Percentiles rank a stretch among this genome's conserved stretches.
Conservation (phyloP, 345 rosid species). For the Ricinus communis region DNA sequence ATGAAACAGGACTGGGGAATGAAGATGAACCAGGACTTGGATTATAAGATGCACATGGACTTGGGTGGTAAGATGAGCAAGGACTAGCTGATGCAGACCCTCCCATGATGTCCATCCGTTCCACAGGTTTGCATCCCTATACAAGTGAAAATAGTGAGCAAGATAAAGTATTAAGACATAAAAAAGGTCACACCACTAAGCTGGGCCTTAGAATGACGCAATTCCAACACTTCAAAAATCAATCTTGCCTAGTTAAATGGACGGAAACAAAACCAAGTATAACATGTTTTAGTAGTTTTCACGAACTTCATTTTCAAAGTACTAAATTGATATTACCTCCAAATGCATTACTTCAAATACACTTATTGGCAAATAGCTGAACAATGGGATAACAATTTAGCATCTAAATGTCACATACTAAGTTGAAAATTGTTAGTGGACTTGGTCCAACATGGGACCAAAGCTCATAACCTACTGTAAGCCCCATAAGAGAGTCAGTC, state of each 20-base stretch:
- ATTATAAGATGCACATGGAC: constrained; percentile 74
- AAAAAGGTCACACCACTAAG: too few species aligned
- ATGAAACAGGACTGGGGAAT: constrained; percentile 82
- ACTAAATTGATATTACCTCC: background rate
- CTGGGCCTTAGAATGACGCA: background rate
- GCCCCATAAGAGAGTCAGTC: background rate
- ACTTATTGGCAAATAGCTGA: background rate
- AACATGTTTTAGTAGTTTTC: background rate
- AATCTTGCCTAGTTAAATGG: background rate
- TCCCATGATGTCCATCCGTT: constrained; percentile 64
- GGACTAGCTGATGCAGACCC: constrained; percentile 81
- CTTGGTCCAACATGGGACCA: background rate
- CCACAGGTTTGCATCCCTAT: constrained; percentile 91
- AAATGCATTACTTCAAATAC: background rate
- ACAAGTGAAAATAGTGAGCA: constrained; percentile 10
- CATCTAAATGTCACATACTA: background rate
- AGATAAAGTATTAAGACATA: background rate
- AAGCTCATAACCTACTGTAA: background rate
- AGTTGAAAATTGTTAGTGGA: background rate
- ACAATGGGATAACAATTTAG: background rate
- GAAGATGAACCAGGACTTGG: constrained; percentile 90
- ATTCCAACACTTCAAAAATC: background rate
- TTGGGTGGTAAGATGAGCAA: constrained; percentile 78
- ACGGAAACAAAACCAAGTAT: background rate
- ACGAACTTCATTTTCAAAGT: background rate